phyloP scores from a whole-genome alignment of 2,329 filamentous ascomycete genomes.

The Sporothrix sp. region DNA sequence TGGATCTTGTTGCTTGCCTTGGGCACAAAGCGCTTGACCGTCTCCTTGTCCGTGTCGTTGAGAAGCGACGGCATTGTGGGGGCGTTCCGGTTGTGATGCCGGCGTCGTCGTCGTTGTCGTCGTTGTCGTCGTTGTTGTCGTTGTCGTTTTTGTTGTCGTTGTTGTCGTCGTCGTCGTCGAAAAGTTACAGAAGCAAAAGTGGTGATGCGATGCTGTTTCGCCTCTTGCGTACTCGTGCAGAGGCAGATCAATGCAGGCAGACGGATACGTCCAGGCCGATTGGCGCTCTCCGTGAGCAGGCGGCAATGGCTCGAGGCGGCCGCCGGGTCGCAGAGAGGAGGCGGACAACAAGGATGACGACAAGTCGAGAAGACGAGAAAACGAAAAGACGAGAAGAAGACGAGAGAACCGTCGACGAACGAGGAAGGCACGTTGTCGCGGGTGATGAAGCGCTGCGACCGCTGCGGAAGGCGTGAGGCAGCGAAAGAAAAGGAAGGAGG shows the following conservation, averaged over 20 bases:
- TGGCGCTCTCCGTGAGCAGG: not conserved
- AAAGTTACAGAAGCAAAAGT: no score
- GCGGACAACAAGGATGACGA: not conserved
- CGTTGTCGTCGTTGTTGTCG: no score
- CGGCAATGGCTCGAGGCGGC: not conserved
- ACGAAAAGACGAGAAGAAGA: not conserved
- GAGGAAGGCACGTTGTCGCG: not conserved
- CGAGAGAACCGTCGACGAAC: not conserved
- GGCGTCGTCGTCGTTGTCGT: not conserved
- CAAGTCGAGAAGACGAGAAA: not conserved
- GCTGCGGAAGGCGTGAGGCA: conserved; percentile 5
- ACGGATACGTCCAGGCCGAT: no score
- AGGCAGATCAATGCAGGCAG: conserved; percentile 7
- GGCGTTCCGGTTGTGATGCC: not conserved
- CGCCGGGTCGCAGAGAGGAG: no score
- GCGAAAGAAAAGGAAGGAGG: conserved; percentile 6
- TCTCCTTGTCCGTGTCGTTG: conserved; percentile 90
- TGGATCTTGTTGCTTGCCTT: conserved; percentile 97
- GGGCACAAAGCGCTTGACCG: conserved; percentile 86
- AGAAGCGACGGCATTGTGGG: conserved; percentile 55
- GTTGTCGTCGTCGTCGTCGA: no score
- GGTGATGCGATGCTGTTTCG: no score
- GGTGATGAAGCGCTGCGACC: not conserved
- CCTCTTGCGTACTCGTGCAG: no score
- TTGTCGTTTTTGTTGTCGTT: no score